Percentiles rank a stretch among this genome's conserved stretches.
These are phyloP conservation scores for Zoysia pacifica DNA, from an alignment of 176 grass and related monocot species.

Conservation along the genomic window DNA sequence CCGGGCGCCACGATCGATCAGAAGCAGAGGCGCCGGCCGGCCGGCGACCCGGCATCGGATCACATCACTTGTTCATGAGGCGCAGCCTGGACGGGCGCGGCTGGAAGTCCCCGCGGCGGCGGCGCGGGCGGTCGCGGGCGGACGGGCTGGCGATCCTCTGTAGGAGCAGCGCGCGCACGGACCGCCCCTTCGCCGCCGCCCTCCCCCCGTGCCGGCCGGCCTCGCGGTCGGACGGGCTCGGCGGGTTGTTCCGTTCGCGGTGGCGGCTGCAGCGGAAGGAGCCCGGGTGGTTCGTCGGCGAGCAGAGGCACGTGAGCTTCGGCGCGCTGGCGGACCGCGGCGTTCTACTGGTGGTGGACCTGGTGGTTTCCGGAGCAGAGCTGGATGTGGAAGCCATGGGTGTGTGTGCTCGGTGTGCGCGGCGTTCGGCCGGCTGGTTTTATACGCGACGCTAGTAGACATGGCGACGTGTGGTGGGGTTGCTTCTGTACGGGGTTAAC, in stretches of 20 bases:
- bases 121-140: conserved; percentile 45
- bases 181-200: conserved; percentile 36
- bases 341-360: neutral
- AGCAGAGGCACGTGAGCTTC: conserved; percentile 61
- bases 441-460: conserved; percentile 3
- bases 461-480: neutral
- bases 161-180: conserved; percentile 58
- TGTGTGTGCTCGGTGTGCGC: neutral
- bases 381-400: conserved; percentile 41
- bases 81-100: conserved; percentile 63
- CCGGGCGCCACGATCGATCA: too few species aligned
- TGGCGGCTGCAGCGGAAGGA: conserved; percentile 84
- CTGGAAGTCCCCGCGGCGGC: conserved; percentile 52
- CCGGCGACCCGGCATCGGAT: neutral
- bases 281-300: conserved; percentile 75
- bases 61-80: conserved; percentile 40
- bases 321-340: neutral
- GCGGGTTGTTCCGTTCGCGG: conserved; percentile 7
- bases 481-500: neutral
- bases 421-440: neutral
- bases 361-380: neutral
- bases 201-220: neutral
- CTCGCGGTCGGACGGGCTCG: neutral
- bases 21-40: neutral
- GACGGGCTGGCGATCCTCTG: conserved; percentile 46